These are phyloP conservation scores for Kurtzmaniella quercitrusa DNA, from an alignment of 1,139 yeast genomes.

Conservation along the genomic window DNA sequence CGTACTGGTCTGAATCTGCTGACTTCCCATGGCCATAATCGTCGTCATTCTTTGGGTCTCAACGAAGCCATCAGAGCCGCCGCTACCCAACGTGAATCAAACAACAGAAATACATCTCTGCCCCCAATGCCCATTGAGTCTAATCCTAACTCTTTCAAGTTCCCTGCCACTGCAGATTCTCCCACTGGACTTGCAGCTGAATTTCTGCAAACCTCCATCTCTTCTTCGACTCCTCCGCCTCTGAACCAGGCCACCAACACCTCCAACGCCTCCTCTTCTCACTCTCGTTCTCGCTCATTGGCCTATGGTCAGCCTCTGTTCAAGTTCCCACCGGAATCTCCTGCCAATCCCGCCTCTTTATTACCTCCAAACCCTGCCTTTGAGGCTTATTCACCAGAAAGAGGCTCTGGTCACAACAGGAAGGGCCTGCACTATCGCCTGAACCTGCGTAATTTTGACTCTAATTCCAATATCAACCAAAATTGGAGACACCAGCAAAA, in stretches of 20 bases:
- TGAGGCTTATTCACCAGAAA: conserved; percentile 36
- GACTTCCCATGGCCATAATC: conserved; percentile 58
- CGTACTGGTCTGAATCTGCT: conserved; percentile 31
- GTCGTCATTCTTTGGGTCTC: conserved; percentile 90
- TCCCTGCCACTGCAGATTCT: conserved; percentile 23
- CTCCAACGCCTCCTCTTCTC: conserved; percentile 13
- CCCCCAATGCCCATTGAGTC: conserved; percentile 15
- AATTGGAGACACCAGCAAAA: conserved; percentile 60
- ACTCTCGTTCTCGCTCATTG: conserved; percentile 32
- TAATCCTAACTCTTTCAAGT: conserved; percentile 28
- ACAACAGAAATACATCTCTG: conserved; percentile 13
- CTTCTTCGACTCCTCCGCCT: conserved; percentile 11
- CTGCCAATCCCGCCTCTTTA: conserved; percentile 15
- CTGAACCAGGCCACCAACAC: conserved; percentile 12
- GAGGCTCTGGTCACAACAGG: conserved; percentile 33
- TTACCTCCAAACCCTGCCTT: conserved; percentile 48
- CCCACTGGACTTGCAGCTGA: conserved; percentile 13
- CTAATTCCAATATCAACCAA: conserved; percentile 30
- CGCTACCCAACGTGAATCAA: conserved; percentile 70
- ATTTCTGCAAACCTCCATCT: conserved; percentile 1
- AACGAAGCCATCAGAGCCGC: conserved; percentile 98
- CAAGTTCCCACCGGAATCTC: conserved; percentile 38
- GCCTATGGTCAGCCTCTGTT: conserved; percentile 45
- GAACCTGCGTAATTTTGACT: conserved; percentile 56
- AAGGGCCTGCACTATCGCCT: conserved; percentile 52